A percentile compares a stretch with the other conserved stretches of the same genome.
Conservation (phyloP, 2,329 filamentous ascomycete genomes). For the Lasiodiplodia gonubiensis region DNA sequence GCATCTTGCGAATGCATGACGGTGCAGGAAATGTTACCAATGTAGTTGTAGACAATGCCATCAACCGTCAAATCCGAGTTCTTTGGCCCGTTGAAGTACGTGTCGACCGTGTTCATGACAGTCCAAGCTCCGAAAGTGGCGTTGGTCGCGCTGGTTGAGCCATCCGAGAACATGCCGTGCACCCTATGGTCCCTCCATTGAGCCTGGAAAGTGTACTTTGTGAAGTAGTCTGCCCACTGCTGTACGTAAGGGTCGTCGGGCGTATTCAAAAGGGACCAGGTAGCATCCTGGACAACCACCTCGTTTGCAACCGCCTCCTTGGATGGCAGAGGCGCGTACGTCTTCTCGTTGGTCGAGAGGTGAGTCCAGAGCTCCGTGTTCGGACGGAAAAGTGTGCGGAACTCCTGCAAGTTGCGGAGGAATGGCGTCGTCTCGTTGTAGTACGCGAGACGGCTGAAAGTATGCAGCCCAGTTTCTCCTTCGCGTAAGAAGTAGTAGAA, state of each 20-base stretch:
- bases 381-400: conserved; percentile 66
- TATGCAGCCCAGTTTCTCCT: conserved; percentile 67
- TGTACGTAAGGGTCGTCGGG: conserved; percentile 62
- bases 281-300: conserved; percentile 66
- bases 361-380: conserved; percentile 67
- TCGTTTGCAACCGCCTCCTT: conserved; percentile 50
- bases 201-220: conserved; percentile 68
- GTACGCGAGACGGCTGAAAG: conserved; percentile 65
- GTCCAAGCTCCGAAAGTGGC: conserved; percentile 66
- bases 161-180: conserved; percentile 62
- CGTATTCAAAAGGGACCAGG: conserved; percentile 64
- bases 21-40: conserved; percentile 38
- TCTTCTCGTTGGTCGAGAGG: conserved; percentile 61
- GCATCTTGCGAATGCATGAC: neutral
- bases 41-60: conserved; percentile 70
- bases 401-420: conserved; percentile 64
- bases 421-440: conserved; percentile 63
- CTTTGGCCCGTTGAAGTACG: conserved; percentile 66
- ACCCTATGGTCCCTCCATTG: conserved; percentile 64
- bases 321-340: conserved; percentile 60
- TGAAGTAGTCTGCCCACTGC: conserved; percentile 66
- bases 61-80: conserved; percentile 69
- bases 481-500: conserved; percentile 70
- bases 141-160: conserved; percentile 56
- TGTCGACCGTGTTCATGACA: conserved; percentile 68